Evolutionary conservation across 306 rosid genomes (phyloP).

Genomic region (Casuarina glauca): DNA sequence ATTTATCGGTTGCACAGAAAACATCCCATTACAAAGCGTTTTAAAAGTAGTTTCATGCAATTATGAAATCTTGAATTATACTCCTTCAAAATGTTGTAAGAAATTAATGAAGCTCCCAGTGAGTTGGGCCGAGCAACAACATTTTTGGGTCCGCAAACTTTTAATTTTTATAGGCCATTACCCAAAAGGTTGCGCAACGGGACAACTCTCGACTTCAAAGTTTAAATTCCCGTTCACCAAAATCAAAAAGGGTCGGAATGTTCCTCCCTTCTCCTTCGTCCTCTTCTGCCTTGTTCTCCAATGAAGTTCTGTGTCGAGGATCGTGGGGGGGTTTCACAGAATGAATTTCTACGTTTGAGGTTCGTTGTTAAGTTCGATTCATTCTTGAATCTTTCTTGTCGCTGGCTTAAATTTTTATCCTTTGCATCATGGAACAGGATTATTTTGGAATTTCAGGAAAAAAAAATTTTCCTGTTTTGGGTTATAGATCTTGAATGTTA

Average conservation of each 20-base stretch:
- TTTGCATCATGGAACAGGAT: constrained; percentile 2
- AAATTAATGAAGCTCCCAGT: too few species aligned
- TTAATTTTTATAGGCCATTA: too few species aligned
- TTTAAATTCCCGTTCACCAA: too few species aligned
- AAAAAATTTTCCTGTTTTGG: not conserved
- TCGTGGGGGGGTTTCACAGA: too few species aligned
- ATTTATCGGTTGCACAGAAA: not conserved
- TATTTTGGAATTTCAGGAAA: not conserved
- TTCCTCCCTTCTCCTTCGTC: too few species aligned
- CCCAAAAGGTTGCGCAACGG: too few species aligned
- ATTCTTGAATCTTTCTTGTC: not conserved
- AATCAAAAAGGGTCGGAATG: too few species aligned
- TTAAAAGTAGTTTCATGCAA: not conserved
- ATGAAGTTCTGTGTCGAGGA: too few species aligned
- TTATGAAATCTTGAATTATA: not conserved
- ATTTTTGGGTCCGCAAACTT: too few species aligned
- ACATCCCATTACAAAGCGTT: not conserved
- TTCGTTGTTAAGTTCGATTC: not conserved
- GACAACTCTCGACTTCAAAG: too few species aligned
- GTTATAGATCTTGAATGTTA: not conserved
- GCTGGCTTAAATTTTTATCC: not conserved
- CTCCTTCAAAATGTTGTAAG: not conserved
- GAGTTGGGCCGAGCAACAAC: too few species aligned
- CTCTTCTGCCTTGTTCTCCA: too few species aligned
- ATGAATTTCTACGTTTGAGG: not conserved